Base-by-base conservation (phyloP, 495 filamentous ascomycete genomes). In the Bryoglossum gracile region DNA sequence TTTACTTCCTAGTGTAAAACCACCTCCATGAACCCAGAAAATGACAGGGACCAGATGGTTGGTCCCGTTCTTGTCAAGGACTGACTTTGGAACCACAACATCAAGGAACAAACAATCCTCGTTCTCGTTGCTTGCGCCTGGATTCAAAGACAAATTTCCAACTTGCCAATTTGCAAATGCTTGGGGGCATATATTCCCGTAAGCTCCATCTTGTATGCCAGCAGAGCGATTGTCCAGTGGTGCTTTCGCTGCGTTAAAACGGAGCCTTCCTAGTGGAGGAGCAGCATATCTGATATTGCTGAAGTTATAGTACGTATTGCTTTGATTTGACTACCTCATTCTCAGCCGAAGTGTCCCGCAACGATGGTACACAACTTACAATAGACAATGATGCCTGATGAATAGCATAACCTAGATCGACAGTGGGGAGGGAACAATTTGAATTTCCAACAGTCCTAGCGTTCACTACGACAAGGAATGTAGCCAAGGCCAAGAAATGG, bases 21-120 rank as follows among this genome's bases (percentile, higher is more conserved):
- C 80, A 8, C 82, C 82, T 2, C 81, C 82, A 51, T 74, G 74
- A 23, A 83, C 72, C 72, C 73, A 84, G 1, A 78, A n/a, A n/a
- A n/a, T n/a, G n/a, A n/a, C n/a, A n/a, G n/a, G n/a, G n/a, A n/a
- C n/a, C n/a, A n/a, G n/a, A n/a, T n/a, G n/a, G n/a, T n/a, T n/a
- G n/a, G n/a, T n/a, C n/a, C 72, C 44, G 81, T 58, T 14, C 46
- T 51, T 51, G 30, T 70, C 59, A 46, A 71, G 76, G 11, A 72
- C 62, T 10, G 54, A 49, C 40, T 70, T 64, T 10, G 74, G 71
- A 5, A 74, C 69, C 17, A 70, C 57, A 4, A 81, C 64, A 61
- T 77, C 74, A n/a, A 75, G 58, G 43, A 73, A 71, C 3, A 75
- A 60, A 50, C 70, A 76, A 46, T 75, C 72, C 48, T 76, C 71